Conservation (phyloP, 2,329 filamentous ascomycete genomes). For the Knufia petricola region DNA sequence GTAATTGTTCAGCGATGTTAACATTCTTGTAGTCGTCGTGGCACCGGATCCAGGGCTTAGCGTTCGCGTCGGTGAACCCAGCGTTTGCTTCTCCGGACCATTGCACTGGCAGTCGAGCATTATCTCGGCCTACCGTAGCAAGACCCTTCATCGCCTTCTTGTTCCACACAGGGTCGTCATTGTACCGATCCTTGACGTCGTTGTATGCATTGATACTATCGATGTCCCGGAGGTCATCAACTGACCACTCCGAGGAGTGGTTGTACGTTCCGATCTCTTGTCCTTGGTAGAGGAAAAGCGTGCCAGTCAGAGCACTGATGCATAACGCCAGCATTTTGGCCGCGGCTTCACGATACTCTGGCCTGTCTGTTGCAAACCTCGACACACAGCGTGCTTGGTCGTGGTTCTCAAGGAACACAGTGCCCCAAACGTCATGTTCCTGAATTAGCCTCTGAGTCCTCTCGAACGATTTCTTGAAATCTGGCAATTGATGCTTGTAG, state of each 20-base stretch:
- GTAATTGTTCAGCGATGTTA: conserved; percentile 47
- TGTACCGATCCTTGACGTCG: conserved; percentile 28
- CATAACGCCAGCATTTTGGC: conserved; percentile 53
- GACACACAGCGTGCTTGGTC: conserved; percentile 53
- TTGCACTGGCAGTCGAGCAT: conserved; percentile 62
- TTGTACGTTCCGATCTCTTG: conserved; percentile 51
- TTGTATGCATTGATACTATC: conserved; percentile 34
- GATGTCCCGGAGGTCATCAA: conserved; percentile 29
- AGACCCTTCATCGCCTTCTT: conserved; percentile 44
- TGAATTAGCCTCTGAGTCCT: conserved; percentile 48
- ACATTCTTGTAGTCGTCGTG: conserved; percentile 53
- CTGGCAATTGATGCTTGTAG: conserved; percentile 28
- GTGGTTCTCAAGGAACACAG: conserved; percentile 57
- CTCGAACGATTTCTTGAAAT: conserved; percentile 44
- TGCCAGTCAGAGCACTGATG: conserved; percentile 45
- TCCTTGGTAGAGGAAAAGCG: conserved; percentile 48
- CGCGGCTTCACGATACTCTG: conserved; percentile 40
- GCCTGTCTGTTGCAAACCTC: conserved; percentile 43
- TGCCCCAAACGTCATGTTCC: conserved; percentile 53
- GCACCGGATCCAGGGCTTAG: conserved; percentile 60
- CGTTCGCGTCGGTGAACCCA: conserved; percentile 50
- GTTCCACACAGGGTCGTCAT: conserved; percentile 30
- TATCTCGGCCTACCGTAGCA: conserved; percentile 46
- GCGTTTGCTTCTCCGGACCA: conserved; percentile 53
- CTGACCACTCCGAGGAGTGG: conserved; percentile 38